Percentiles rank a stretch among this genome's conserved stretches.
These are phyloP conservation scores for Eutrema heterophyllum DNA, from an alignment of 345 rosid species.

Conservation along the genomic window DNA sequence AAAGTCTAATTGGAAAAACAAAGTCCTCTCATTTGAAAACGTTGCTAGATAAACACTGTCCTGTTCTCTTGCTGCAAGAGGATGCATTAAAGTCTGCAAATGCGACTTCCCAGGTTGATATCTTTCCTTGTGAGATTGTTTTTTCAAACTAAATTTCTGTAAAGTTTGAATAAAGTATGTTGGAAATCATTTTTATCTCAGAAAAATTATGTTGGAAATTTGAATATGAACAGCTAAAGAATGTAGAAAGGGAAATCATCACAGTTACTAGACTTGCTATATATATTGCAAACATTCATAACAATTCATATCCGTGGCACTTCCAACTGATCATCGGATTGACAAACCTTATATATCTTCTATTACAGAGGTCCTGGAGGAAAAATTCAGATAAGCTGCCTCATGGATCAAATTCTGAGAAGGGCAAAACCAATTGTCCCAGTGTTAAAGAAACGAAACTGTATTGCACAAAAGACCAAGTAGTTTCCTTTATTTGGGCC, in stretches of 20 bases:
- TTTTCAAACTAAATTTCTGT: background rate
- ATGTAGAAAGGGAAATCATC: background rate
- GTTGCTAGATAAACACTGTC: conserved; percentile 67
- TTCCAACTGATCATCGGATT: background rate
- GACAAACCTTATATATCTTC: conserved; percentile 4
- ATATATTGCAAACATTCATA: background rate
- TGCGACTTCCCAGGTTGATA: conserved; percentile 15
- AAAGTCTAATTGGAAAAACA: conserved; percentile 49
- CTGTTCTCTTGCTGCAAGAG: conserved; percentile 39
- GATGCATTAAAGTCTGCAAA: conserved; percentile 10
- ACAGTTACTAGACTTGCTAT: background rate
- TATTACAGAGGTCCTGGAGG: conserved; percentile 33
- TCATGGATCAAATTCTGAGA: conserved; percentile 11
- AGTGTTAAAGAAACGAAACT: conserved; percentile 32
- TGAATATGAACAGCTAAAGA: background rate
- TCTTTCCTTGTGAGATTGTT: background rate
- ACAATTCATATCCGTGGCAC: background rate
- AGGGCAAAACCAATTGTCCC: conserved; percentile 13
- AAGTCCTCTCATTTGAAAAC: conserved; percentile 43
- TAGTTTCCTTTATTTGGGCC: conserved; percentile 81
- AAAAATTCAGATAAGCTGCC: conserved; percentile 9
- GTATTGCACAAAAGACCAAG: conserved; percentile 58
- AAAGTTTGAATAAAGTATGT: background rate
- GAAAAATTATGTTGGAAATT: background rate
- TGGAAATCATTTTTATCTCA: background rate